These are phyloP conservation scores for Podaxis mareebaensis DNA, from an alignment of 768 basidiomycete genomes.

Conservation along the genomic window DNA sequence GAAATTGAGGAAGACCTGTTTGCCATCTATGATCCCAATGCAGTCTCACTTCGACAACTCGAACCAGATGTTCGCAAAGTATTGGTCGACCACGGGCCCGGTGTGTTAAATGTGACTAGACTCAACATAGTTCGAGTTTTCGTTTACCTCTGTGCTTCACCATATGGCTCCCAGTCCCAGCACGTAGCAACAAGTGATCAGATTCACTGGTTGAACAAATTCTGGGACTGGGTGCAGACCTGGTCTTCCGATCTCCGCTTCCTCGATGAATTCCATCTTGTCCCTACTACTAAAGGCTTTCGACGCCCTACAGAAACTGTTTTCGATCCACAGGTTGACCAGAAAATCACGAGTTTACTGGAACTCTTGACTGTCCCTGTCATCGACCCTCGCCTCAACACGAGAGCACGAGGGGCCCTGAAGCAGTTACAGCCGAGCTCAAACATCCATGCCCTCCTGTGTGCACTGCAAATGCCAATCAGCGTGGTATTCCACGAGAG, in stretches of 20 bases:
- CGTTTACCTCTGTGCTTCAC: conserved; percentile 26
- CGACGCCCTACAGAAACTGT: conserved; percentile 24
- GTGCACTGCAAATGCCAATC: conserved; percentile 20
- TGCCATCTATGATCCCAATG: conserved; percentile 28
- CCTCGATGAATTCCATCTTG: conserved; percentile 23
- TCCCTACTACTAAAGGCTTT: conserved; percentile 35
- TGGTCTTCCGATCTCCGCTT: conserved; percentile 22
- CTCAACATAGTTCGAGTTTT: conserved; percentile 29
- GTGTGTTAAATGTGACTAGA: conserved; percentile 31
- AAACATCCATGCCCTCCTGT: conserved; percentile 30
- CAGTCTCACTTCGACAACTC: conserved; percentile 32
- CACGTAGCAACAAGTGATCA: conserved; percentile 14
- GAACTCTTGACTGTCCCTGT: conserved; percentile 33
- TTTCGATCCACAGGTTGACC: conserved; percentile 24
- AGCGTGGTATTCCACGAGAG: not conserved
- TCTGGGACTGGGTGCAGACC: conserved; percentile 43
- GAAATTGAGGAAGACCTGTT: conserved; percentile 28
- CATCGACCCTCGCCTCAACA: conserved; percentile 28
- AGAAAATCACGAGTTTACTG: conserved; percentile 21
- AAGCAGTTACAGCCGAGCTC: not conserved
- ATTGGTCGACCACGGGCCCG: conserved; percentile 25
- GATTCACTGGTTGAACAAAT: conserved; percentile 36
- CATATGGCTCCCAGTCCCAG: not conserved
- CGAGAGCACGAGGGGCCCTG: conserved; percentile 17
- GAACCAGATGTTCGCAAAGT: conserved; percentile 23